Evolutionary conservation across 345 rosid species (phyloP).

Genomic region (Hevea brasiliensis): DNA sequence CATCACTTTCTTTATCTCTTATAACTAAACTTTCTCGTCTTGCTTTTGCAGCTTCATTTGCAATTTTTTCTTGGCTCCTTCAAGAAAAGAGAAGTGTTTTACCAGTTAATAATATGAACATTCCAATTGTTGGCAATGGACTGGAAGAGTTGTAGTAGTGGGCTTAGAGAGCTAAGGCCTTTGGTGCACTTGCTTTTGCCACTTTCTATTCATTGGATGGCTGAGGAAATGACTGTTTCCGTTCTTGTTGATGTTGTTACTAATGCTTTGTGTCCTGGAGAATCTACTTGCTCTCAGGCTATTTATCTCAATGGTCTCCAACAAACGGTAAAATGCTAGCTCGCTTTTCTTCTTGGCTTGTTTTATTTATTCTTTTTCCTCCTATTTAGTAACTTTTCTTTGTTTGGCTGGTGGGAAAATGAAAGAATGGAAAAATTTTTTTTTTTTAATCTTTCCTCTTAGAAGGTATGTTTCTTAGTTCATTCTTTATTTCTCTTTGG

Average conservation of each 20-base stretch:
- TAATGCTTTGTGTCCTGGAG: conserved; percentile 48
- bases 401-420: conserved; percentile 8
- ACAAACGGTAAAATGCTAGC: conserved; percentile 56
- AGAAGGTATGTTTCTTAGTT: no score
- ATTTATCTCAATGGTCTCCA: conserved; percentile 54
- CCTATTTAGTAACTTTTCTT: neutral
- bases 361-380: no score
- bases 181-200: conserved; percentile 46
- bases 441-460: neutral
- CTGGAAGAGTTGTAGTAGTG: neutral
- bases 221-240: conserved; percentile 61
- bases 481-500: neutral
- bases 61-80: no score
- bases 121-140: no score
- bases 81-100: no score
- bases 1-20: no score
- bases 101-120: no score
- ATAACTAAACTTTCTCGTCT: no score
- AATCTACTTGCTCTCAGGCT: conserved; percentile 47
- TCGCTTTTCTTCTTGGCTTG: no score
- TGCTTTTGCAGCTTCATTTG: no score
- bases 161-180: conserved; percentile 41
- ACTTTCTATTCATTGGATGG: conserved; percentile 50
- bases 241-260: conserved; percentile 57
- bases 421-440: neutral